Evolutionary conservation across 176 grass and related monocot species (phyloP), one percentile per base, ranked within the genome.

Genomic region (Musa acuminata): DNA sequence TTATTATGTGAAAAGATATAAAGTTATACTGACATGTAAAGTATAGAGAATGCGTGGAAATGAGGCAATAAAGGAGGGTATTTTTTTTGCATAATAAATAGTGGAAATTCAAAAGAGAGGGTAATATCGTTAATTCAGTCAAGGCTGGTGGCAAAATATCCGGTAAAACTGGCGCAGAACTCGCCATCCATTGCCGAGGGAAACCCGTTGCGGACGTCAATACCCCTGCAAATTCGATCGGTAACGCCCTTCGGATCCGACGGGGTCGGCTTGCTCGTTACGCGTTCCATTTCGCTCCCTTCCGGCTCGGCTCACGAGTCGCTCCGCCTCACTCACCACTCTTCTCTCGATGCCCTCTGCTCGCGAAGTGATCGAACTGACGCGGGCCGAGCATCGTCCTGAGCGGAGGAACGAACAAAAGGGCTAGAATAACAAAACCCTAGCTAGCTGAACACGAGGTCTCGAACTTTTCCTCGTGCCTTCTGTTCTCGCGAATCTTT

Each of bases 61-160:
- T 0, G 3, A 0, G 4, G 3, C 29, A 0, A 35, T 35, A 0
- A 2, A 27, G n/a, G n/a, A n/a, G n/a, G n/a, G n/a, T n/a, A n/a
- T n/a, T n/a, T n/a, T n/a, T n/a, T n/a, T n/a, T n/a, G n/a, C n/a
- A n/a, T n/a, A n/a, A n/a, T n/a, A n/a, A n/a, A n/a, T n/a, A 2
- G 2, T 29, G 27, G 3, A 2, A 2, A 0, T 3, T 3, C 3
- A 29, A 4, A 35, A 35, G 29, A 35, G 29, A 35, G 29, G 29
- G 29, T 35, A 35, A 5, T 5, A 5, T 35, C 3, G 29, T 35
- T 35, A 5, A 35, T 35, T 35, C 0, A 35, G 29, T 5, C 2
- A 35, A 35, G 3, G 0, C 3, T 35, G 29, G 29, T 35, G 29
- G 29, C 29, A 5, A 35, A 35, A 35, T 5, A 5, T 35, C 3